phyloP scores from a whole-genome alignment of 306 rosid genomes.

The Nissolia schottii region DNA sequence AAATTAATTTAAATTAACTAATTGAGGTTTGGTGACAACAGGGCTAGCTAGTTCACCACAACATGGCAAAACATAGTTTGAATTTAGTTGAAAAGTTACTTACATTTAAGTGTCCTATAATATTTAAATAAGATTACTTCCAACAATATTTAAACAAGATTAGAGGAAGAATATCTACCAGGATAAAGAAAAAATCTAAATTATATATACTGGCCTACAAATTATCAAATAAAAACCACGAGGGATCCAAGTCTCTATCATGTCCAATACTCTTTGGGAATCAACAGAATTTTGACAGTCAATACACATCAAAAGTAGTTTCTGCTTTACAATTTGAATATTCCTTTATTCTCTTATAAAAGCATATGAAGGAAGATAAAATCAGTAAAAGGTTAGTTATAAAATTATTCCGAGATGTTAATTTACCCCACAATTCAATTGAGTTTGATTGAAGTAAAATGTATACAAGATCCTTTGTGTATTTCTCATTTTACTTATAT shows the following conservation, averaged over 20 bases:
- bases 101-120: too few relatives aligned
- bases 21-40: too few relatives aligned
- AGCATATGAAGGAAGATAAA: neutral
- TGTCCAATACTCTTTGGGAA: slow-evolving; percentile 52
- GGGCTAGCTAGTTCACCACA: too few relatives aligned
- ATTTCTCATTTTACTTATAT: neutral
- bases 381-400: slow-evolving; percentile 6
- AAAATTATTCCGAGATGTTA: neutral
- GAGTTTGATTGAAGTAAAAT: neutral
- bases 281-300: slow-evolving; percentile 55
- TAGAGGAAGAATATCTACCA: too few relatives aligned
- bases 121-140: too few relatives aligned
- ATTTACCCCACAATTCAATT: neutral
- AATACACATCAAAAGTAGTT: slow-evolving; percentile 46
- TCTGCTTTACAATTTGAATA: slow-evolving; percentile 70
- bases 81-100: too few relatives aligned
- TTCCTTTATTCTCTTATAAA: slow-evolving; percentile 48
- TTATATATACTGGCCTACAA: slow-evolving; percentile 34
- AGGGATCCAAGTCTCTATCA: slow-evolving; percentile 55
- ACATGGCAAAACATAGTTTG: too few relatives aligned
- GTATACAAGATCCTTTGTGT: too few relatives aligned
- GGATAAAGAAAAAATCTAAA: too few relatives aligned
- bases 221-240: slow-evolving; percentile 39
- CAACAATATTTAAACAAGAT: too few relatives aligned
- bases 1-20: too few relatives aligned